Evolutionary conservation across 768 basidiomycete genomes (phyloP).

Genomic region (Leucocoprinus sp.): DNA sequence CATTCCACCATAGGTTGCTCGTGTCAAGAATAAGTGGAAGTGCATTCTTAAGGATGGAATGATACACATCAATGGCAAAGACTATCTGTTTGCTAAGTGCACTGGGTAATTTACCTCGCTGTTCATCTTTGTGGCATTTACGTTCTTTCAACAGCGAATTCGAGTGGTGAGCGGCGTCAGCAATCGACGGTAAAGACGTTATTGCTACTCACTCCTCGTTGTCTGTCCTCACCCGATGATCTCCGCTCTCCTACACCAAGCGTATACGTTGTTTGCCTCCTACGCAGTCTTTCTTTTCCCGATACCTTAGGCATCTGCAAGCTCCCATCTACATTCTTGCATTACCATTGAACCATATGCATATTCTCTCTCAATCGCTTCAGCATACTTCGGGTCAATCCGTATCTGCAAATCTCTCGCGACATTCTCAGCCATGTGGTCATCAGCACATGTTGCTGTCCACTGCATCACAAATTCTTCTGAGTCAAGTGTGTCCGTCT

Average conservation of each 20-base stretch:
- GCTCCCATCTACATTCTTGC: not conserved
- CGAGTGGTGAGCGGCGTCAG: conserved; percentile 26
- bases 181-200: not conserved
- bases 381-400: too few species aligned
- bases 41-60: conserved; percentile 96
- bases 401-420: too few species aligned
- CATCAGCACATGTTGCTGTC: not conserved
- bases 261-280: not conserved
- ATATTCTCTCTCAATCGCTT: too few species aligned
- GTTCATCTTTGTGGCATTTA: conserved; percentile 1
- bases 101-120: conserved; percentile 60
- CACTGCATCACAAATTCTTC: too few species aligned
- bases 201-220: not conserved
- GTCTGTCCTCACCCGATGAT: not conserved
- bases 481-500: too few species aligned
- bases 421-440: too few species aligned
- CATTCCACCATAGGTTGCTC: conserved; percentile 60
- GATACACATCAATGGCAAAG: conserved; percentile 94
- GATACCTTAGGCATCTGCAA: conserved; percentile 1
- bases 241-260: not conserved
- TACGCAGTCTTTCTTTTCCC: not conserved
- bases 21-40: conserved; percentile 99
- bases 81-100: conserved; percentile 96
- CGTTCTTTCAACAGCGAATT: conserved; percentile 25
- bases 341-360: not conserved